Evolutionary conservation across 2,329 filamentous ascomycete species (phyloP).

Genomic region (Fusarium chlamydosporum): DNA sequence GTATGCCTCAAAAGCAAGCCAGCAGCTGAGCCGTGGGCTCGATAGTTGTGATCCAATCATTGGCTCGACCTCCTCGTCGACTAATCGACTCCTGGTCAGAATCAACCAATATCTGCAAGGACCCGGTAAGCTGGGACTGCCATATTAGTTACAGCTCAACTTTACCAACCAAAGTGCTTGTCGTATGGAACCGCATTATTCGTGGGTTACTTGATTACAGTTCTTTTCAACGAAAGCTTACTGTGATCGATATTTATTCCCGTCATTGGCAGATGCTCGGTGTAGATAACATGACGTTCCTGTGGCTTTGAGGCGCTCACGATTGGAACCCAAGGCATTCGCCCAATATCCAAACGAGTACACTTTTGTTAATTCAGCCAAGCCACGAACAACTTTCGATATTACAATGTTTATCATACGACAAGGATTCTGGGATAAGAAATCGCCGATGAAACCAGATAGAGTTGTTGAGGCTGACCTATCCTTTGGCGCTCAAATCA

Average conservation of each 20-base stretch:
- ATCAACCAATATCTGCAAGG: slow-evolving; percentile 15
- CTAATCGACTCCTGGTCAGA: neutral
- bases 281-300: slow-evolving; percentile 15
- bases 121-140: slow-evolving; percentile 28
- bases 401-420: slow-evolving; percentile 19
- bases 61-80: slow-evolving; percentile 2
- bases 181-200: slow-evolving; percentile 2
- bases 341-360: slow-evolving; percentile 8
- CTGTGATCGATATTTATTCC: neutral
- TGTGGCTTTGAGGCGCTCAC: slow-evolving; percentile 20
- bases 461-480: slow-evolving; percentile 12
- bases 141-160: slow-evolving; percentile 15
- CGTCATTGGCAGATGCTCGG: neutral
- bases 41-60: slow-evolving; percentile 14
- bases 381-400: slow-evolving; percentile 21
- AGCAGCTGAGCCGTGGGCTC: slow-evolving; percentile 16
- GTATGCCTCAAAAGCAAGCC: slow-evolving; percentile 27
- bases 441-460: neutral
- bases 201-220: neutral
- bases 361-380: slow-evolving; percentile 15
- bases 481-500: slow-evolving; percentile 3
- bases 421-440: neutral
- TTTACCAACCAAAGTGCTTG: slow-evolving; percentile 16
- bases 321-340: slow-evolving; percentile 38
- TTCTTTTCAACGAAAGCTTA: slow-evolving; percentile 7